phyloP scores from a whole-genome alignment of 176 grass and related monocot genomes.

The Puccinellia tenuiflora region DNA sequence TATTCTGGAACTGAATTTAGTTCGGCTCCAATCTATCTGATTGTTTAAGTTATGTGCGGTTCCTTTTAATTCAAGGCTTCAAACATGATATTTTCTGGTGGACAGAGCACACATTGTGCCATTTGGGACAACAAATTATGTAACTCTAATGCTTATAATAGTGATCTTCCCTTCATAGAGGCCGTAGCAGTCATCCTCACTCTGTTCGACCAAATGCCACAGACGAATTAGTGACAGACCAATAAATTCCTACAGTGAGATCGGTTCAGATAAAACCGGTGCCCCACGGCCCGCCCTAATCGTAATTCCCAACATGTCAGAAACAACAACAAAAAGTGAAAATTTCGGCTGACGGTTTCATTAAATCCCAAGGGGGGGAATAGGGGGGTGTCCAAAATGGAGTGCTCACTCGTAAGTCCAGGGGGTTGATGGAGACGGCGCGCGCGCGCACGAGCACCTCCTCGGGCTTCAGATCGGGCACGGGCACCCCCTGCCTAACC shows the following conservation, averaged over 20 bases:
- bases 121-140: neutral
- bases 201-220: neutral
- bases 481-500: constrained; percentile 47
- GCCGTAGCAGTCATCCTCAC: neutral
- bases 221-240: neutral
- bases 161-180: neutral
- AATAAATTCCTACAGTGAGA: neutral
- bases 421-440: constrained; percentile 87
- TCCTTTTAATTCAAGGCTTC: neutral
- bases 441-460: constrained; percentile 87
- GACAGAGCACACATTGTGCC: neutral
- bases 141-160: neutral
- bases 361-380: neutral
- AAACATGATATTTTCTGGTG: neutral
- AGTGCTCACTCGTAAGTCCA: constrained; percentile 82
- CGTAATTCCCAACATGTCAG: neutral
- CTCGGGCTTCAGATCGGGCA: constrained; percentile 76
- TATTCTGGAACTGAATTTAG: neutral
- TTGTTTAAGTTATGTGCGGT: neutral
- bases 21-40: neutral
- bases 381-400: neutral
- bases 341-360: neutral
- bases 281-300: neutral
- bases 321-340: neutral
- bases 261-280: neutral